Conservation (phyloP, 257 asterid species). For the Verbascum thapsus region DNA sequence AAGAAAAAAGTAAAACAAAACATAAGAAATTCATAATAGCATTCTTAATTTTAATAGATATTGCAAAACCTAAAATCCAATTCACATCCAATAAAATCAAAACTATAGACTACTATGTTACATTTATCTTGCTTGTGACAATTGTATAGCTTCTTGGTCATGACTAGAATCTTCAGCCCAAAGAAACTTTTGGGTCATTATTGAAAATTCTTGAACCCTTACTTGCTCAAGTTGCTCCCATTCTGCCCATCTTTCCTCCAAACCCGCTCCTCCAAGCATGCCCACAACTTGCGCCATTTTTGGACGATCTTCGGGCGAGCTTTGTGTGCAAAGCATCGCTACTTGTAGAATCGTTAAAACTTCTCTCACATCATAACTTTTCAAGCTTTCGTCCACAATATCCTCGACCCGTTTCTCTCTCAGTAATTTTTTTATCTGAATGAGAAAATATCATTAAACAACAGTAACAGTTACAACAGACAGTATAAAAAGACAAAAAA, state of each 20-base stretch:
- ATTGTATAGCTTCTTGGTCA: constrained; percentile 79
- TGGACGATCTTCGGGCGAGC: constrained; percentile 82
- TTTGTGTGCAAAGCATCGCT: constrained; percentile 84
- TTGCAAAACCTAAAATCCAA: too few species aligned
- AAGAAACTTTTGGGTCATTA: constrained; percentile 54
- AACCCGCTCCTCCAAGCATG: constrained; percentile 79
- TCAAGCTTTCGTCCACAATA: constrained; percentile 67
- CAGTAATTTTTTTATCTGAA: constrained; percentile 70
- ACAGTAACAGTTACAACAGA: background rate
- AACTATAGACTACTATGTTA: too few species aligned
- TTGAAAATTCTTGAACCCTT: constrained; percentile 51
- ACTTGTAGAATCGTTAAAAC: constrained; percentile 79
- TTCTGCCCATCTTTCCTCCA: constrained; percentile 88
- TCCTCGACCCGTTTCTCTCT: constrained; percentile 69
- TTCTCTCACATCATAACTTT: constrained; percentile 48
- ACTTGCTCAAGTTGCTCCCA: constrained; percentile 83
- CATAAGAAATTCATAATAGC: too few species aligned
- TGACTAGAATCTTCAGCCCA: constrained; percentile 79
- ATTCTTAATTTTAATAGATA: too few species aligned
- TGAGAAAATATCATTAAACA: background rate
- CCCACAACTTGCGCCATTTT: constrained; percentile 69
- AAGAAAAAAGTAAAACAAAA: too few species aligned
- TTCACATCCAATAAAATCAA: too few species aligned
- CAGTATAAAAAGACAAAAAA: background rate
- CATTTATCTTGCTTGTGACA: constrained; percentile 74